Percentiles rank a stretch among this genome's conserved stretches.
Conservation (phyloP, 2,329 filamentous ascomycete genomes). For the Paraphoma chrysanthemicola region DNA sequence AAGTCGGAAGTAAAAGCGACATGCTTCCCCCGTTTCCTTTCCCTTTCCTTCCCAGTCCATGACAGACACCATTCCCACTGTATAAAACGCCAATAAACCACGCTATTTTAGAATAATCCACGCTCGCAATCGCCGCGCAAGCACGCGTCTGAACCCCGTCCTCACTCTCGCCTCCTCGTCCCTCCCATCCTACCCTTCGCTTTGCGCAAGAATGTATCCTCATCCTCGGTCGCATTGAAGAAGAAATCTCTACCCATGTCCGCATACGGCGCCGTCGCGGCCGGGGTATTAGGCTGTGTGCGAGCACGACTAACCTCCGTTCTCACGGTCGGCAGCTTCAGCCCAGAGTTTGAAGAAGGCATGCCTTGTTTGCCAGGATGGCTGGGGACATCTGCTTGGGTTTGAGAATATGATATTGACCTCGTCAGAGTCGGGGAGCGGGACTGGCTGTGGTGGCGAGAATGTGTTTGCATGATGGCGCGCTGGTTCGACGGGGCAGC, state of each 20-base stretch:
- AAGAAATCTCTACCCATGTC: constrained; percentile 25
- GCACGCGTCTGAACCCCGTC: too few relatives aligned
- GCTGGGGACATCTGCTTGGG: not conserved
- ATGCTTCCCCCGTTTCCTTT: not conserved
- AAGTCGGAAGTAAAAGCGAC: not conserved
- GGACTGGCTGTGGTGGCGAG: not conserved
- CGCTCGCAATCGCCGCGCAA: not conserved
- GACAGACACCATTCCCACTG: constrained; percentile 10
- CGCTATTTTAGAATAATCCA: too few relatives aligned
- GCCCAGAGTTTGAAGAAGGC: not conserved
- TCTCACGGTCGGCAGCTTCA: not conserved
- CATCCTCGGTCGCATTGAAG: constrained; percentile 35
- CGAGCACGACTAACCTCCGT: not conserved
- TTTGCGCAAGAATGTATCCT: constrained; percentile 34
- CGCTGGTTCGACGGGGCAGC: too few relatives aligned
- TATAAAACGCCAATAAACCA: not conserved
- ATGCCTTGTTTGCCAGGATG: not conserved
- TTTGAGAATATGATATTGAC: not conserved
- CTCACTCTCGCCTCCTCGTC: not conserved
- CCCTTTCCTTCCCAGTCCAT: not conserved
- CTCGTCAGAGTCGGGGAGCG: not conserved
- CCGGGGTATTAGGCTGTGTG: constrained; percentile 1
- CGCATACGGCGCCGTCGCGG: constrained; percentile 13
- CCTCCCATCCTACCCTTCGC: constrained; percentile 4
- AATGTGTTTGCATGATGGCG: not conserved